phyloP scores from a whole-genome alignment of 176 grass and related monocot genomes.

The Musa beccarii region DNA sequence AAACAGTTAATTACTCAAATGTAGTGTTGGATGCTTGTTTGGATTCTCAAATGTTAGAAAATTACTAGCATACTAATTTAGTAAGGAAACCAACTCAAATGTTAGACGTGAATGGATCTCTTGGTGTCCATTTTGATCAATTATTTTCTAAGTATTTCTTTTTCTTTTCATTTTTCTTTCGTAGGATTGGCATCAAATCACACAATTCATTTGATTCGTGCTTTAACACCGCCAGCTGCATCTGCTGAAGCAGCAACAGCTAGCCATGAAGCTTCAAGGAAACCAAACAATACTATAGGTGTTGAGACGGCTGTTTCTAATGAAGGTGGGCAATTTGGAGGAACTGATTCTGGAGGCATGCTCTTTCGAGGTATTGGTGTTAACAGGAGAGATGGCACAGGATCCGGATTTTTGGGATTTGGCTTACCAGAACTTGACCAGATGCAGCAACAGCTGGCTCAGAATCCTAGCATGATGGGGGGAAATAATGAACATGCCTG shows the following conservation, averaged over 20 bases:
- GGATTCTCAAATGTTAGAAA: too few relatives aligned
- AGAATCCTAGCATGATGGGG: conserved; percentile 94
- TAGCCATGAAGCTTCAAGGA: conserved; percentile 39
- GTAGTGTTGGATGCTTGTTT: too few relatives aligned
- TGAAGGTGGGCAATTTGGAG: too few relatives aligned
- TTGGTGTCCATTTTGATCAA: background rate
- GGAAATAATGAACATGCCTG: conserved; percentile 91
- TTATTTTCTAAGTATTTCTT: conserved; percentile 13
- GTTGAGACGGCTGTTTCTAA: background rate
- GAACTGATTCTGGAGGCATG: conserved; percentile 25
- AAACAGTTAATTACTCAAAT: too few relatives aligned
- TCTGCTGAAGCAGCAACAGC: conserved; percentile 40
- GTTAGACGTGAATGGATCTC: too few relatives aligned
- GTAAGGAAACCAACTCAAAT: too few relatives aligned
- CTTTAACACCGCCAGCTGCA: conserved; percentile 34
- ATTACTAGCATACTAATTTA: too few relatives aligned
- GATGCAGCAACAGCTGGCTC: conserved; percentile 77
- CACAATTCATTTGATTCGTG: conserved; percentile 91
- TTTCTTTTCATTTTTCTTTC: background rate
- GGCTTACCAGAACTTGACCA: conserved; percentile 63
- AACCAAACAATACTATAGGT: conserved; percentile 39
- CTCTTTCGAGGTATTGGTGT: conserved; percentile 52
- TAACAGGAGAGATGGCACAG: conserved; percentile 35
- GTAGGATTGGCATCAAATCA: conserved; percentile 82
- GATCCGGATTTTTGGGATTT: conserved; percentile 18